Percentiles rank a stretch among this genome's conserved stretches.
Evolutionary conservation across 2,329 filamentous ascomycete species (phyloP).

Genomic region (Cladosporium sp.): DNA sequence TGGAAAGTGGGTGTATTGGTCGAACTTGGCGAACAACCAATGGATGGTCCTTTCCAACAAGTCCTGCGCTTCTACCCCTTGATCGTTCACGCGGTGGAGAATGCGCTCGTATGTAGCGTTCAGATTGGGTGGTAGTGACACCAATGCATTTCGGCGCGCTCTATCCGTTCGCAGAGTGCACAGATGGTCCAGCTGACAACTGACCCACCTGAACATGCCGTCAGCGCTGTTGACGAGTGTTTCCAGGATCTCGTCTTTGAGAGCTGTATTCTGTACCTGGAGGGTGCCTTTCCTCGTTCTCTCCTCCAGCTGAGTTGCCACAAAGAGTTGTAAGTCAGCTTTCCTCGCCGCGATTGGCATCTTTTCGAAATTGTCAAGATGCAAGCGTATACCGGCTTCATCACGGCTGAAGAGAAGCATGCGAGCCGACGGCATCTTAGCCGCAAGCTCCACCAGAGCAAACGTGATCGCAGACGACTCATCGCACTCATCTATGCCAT

Average conservation of each 20-base stretch:
- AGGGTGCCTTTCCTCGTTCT: not conserved
- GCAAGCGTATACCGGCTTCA: not conserved
- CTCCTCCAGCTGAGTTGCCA: not conserved
- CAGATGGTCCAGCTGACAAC: constrained; percentile 3
- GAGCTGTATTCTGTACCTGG: not conserved
- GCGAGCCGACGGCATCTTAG: not conserved
- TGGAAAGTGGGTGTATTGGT: not conserved
- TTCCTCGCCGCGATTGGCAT: not conserved
- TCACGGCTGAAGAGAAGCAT: not conserved
- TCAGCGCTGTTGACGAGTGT: not conserved
- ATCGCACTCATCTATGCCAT: constrained; percentile 1
- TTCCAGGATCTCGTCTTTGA: constrained; percentile 1
- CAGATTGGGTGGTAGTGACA: not conserved
- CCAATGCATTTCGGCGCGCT: not conserved
- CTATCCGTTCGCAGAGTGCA: not conserved
- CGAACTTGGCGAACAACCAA: not conserved
- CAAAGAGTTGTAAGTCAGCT: not conserved
- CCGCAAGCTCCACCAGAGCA: not conserved
- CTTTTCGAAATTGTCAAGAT: not conserved
- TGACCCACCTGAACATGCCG: constrained; percentile 6
- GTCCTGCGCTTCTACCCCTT: not conserved
- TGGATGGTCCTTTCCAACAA: not conserved
- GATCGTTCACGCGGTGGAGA: not conserved
- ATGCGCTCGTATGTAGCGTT: not conserved
- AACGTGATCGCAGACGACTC: not conserved